phyloP scores from a whole-genome alignment of 2,329 filamentous ascomycete genomes.

The Cephalotrichum gorgonifer region DNA sequence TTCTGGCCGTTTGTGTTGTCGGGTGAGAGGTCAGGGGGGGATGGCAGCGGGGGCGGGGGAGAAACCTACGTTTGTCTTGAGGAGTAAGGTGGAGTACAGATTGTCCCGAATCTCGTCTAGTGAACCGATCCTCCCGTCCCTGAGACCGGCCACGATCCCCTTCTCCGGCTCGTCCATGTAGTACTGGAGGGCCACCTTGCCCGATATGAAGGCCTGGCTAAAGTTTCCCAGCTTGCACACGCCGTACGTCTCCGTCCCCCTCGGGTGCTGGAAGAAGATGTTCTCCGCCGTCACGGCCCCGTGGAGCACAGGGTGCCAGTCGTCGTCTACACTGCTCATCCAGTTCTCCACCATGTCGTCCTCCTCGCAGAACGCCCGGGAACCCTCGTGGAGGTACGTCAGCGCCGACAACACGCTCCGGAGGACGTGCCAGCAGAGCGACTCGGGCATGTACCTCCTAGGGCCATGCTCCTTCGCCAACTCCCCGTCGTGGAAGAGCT shows the following conservation, averaged over 20 bases:
- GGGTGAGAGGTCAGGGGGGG: not conserved
- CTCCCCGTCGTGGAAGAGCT: conserved; percentile 21
- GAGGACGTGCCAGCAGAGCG: conserved; percentile 46
- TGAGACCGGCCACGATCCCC: not conserved
- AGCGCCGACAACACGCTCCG: conserved; percentile 35
- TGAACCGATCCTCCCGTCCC: not conserved
- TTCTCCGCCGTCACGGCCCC: conserved; percentile 33
- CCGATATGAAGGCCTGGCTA: conserved; percentile 26
- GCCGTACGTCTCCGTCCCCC: conserved; percentile 38
- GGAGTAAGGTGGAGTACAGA: not conserved
- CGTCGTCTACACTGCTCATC: conserved; percentile 17
- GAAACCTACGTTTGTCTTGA: not conserved
- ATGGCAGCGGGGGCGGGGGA: not conserved
- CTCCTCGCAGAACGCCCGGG: conserved; percentile 14
- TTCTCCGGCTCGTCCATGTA: not conserved
- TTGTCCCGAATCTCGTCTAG: not conserved
- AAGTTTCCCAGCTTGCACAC: conserved; percentile 43
- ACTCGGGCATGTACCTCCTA: conserved; percentile 34
- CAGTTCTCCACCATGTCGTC: conserved; percentile 1
- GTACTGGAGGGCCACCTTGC: conserved; percentile 13
- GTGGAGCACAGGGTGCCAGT: conserved; percentile 44
- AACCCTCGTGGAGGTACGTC: conserved; percentile 41
- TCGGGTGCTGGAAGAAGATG: conserved; percentile 38
- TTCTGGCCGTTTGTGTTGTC: not conserved
- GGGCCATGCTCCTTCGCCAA: conserved; percentile 13